Evolutionary conservation across 176 grass and related monocot genomes (phyloP), one percentile per base, ranked within the genome.

Genomic region (Eragrostis curvula): DNA sequence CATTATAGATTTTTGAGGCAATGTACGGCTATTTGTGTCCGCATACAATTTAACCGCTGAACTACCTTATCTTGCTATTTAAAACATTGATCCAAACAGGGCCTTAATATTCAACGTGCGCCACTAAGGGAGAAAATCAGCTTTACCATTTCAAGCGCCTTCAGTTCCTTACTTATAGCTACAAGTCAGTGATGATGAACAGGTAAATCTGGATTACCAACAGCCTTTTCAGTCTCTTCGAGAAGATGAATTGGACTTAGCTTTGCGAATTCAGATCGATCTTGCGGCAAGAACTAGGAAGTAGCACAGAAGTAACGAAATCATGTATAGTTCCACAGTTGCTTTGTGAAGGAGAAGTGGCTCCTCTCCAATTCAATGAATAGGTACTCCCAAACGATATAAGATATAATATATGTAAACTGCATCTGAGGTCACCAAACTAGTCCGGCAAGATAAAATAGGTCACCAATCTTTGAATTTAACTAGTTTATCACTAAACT

Each of bases 201-300:
- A 60, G 95, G 92, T 32, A 97, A 74, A 36, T 91, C 81, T 25
- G 95, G 90, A 73, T 97, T 89, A 51, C 92, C 95, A 20, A 97
- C 92, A n/a, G 95, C 90, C 81, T 97, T 94, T 76, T 97, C 95
- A 58, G 95, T 97, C 86, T 97, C 95, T 87, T 94, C 86, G 39
- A 97, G 83, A 68, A 97, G 86, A 69, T 97, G 90, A 63, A 94
- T 87, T 8, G 95, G 95, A 63, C 76, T 97, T 25, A 97, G 64
- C 84, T 94, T 97, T 18, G 95, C 95, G 79, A 97, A 97, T 75
- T 97, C 95, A 30, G 88, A 94, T 1, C 95, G 80, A 24, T 97
- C 95, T 92, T 97, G 93, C 0, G 96, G 92, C 71, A 98, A 69
- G 68, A 98, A 98, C 96, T 98, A 89, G 72, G 30, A 73, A 42